Percentiles rank a stretch among this genome's conserved stretches.
Conservation (phyloP, 2,329 filamentous ascomycete genomes). For the Knufia petricola region DNA sequence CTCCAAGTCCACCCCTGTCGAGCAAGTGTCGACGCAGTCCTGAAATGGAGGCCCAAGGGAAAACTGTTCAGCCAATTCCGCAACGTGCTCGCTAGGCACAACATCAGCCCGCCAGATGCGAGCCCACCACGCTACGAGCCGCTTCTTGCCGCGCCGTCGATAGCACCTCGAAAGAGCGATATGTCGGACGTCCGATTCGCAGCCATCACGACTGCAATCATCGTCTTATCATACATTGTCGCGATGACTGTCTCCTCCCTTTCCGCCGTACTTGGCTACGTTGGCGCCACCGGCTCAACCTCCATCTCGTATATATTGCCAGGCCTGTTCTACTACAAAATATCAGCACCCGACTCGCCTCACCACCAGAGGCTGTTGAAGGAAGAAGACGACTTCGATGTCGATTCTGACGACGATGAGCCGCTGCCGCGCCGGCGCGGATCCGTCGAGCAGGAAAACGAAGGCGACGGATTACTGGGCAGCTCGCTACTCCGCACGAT, state of each 20-base stretch:
- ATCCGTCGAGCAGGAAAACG: neutral
- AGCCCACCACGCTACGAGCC: constrained; percentile 36
- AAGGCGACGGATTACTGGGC: neutral
- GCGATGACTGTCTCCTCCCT: constrained; percentile 85
- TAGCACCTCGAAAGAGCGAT: constrained; percentile 33
- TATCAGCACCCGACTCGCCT: constrained; percentile 76
- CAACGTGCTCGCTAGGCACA: constrained; percentile 12
- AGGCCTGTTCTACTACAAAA: constrained; percentile 97
- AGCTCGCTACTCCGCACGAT: constrained; percentile 38
- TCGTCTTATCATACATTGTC: constrained; percentile 72
- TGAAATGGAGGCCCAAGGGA: constrained; percentile 68
- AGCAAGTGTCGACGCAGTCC: constrained; percentile 87
- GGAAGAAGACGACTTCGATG: constrained; percentile 67
- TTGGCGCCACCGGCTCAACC: constrained; percentile 87
- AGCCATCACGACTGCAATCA: constrained; percentile 73
- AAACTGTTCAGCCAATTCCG: constrained; percentile 25
- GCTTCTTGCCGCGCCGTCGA: constrained; percentile 26
- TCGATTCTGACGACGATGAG: constrained; percentile 43
- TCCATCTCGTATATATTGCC: constrained; percentile 96
- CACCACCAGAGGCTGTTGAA: constrained; percentile 82
- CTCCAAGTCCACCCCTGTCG: constrained; percentile 93
- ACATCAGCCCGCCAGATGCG: constrained; percentile 25
- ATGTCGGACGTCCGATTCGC: constrained; percentile 89
- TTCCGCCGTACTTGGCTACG: constrained; percentile 86
- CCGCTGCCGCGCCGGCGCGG: constrained; percentile 19